Base-by-base conservation (phyloP, 306 rosid species). In the Fragaria ananassa region DNA sequence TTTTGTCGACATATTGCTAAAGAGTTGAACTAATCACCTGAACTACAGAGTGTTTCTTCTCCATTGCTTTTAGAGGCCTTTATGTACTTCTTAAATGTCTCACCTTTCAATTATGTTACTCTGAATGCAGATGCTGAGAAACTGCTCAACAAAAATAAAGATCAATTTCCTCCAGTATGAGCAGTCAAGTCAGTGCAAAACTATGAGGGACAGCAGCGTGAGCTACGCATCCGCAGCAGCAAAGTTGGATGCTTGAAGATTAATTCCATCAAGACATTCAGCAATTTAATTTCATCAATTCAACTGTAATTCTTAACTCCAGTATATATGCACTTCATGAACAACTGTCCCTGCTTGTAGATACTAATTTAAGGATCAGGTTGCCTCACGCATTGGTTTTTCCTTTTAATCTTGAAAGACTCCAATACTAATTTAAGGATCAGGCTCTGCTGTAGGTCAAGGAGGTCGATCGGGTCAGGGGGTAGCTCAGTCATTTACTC, bases 161-260 rank as follows among this genome's bases (percentile, higher is more conserved):
- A 58, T 96, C 31, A 91, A 88, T 60, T 96, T 96, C 79, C 97
- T 96, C 60, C 91, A 87, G 31, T 96, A 96, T 39, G 97, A 96
- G 81, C 99, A 96, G 75, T 96, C 99, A 18, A 92, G 93, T 78
- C 96, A 86, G 71, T 96, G 99, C 97, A 85, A 87, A 54, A 88
- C 82, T 61, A 77, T 41, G 66, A 83, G 93, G 81, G 99, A 96
- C 76, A 91, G 98, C 83, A 96, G 99, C 45, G 99, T 96, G 45
- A 96, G 99, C 80, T 96, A 92, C 81, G 99, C 99, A 78, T 92
- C 99, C 17, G 99, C 98, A 14, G 98, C 99, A 29, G 99, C 98
- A 65, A 93, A 83, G 80, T 39, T 82, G 67, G 91, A 89, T 61
- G 85, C 72, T 70, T 92, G 90, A 84, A 83, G 88, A 70, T 42